Base-by-base conservation (phyloP, 306 rosid species). In the Glycine latifolia region DNA sequence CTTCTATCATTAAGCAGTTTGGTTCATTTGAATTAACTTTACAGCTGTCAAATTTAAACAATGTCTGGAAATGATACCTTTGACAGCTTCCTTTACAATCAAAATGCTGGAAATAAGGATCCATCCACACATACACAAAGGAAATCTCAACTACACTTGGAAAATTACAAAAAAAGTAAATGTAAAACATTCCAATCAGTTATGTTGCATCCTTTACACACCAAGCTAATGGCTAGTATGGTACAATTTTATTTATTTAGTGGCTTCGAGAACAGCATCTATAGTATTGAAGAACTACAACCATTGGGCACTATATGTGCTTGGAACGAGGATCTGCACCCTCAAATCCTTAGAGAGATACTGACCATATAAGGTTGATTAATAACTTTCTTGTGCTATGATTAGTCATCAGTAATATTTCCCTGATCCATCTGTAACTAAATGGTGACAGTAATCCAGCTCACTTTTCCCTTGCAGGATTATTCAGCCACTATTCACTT, bases 101-200 rank as follows among this genome's bases (percentile, higher is more conserved):
- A 77, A 15, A 50, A 41, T 39, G 7, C 35, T 3, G 8, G 31
- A 39, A 54, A 53, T n/a, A 53, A 37, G 65, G 33, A 53, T 73
- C 61, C 50, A 41, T 4, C 15, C 4, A 43, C 4, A 67, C 47
- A 62, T 0, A 41, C 8, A 26, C 31, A 26, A 67, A 15, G 58
- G 17, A 50, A 71, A 50, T 8, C 39, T 37, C 10, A 58, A 31
- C 26, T 15, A 10, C 26, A 11, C 49, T 66, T 6, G 3, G 16
- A 46, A 62, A 53, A 54, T 80, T 33, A 62, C 79, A 85, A 46
- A 35, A n/a, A 56, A 63, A 73, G 61, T 39, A 72, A 37, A n/a
- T 76, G 37, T 58, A 58, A 6, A 65, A 66, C 43, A 56, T 14
- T 77, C 5, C 0, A 20, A 44, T 58, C 66, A 49, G 37, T 44